phyloP scores from a whole-genome alignment of 75 land plant genomes.

The Pinus taeda region DNA sequence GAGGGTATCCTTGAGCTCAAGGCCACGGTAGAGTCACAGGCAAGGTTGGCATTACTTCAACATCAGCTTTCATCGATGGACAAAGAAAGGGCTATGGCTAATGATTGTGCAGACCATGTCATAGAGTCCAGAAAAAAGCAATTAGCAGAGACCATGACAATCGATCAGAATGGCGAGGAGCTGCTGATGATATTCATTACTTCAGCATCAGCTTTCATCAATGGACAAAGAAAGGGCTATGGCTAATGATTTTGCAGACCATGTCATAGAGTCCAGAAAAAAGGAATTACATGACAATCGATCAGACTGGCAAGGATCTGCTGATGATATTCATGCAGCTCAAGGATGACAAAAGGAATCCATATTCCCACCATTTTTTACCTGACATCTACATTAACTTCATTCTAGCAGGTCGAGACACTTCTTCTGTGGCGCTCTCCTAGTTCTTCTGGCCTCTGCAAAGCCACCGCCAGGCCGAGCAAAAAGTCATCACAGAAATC shows the following conservation, averaged over 20 bases:
- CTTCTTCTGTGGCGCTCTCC: slow-evolving; percentile 78
- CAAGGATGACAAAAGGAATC: slow-evolving; percentile 46
- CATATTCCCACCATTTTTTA: slow-evolving; percentile 62
- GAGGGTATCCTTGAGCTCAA: too few relatives aligned
- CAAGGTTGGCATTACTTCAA: too few relatives aligned
- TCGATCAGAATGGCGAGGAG: slow-evolving; percentile 10
- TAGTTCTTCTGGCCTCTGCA: slow-evolving; percentile 77
- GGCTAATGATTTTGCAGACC: slow-evolving; percentile 1
- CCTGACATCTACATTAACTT: slow-evolving; percentile 88
- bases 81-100: too few relatives aligned
- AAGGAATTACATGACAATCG: slow-evolving; percentile 10
- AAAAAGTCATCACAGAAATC: slow-evolving; percentile 11
- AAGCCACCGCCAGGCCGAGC: slow-evolving; percentile 50
- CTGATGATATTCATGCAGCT: slow-evolving; percentile 57
- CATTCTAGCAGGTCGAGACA: slow-evolving; percentile 89
- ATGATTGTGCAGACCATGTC: too few relatives aligned
- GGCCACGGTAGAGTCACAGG: too few relatives aligned
- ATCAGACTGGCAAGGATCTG: slow-evolving; percentile 29
- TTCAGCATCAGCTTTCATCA: too few relatives aligned
- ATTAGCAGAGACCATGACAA: too few relatives aligned
- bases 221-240: too few relatives aligned
- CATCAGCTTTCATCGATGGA: too few relatives aligned
- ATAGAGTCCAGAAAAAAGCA: too few relatives aligned
- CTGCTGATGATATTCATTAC: slow-evolving; percentile 62
- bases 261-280: slow-evolving; percentile 20